Evolutionary conservation across 2,329 filamentous ascomycete genomes (phyloP).

Genomic region (Chalaropsis thielavioides): DNA sequence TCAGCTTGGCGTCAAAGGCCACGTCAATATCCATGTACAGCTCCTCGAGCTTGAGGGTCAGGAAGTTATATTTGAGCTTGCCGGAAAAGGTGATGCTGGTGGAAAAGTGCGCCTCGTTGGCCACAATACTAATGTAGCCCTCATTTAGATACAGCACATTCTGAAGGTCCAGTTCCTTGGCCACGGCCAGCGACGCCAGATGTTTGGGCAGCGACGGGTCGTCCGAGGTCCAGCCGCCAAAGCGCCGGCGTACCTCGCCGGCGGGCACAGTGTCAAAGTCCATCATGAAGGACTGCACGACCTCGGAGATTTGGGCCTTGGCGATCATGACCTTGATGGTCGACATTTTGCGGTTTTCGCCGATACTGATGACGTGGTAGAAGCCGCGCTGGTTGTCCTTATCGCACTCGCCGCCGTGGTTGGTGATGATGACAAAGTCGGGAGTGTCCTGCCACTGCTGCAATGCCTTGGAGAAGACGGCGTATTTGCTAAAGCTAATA

Average conservation of each 20-base stretch:
- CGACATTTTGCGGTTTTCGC: conserved; percentile 21
- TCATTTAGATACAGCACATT: conserved; percentile 23
- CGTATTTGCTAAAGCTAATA: conserved; percentile 19
- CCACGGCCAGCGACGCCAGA: background rate
- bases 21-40: conserved; percentile 32
- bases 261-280: conserved; percentile 22
- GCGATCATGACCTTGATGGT: conserved; percentile 24
- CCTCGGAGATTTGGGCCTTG: conserved; percentile 24
- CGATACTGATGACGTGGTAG: conserved; percentile 25
- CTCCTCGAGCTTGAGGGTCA: conserved; percentile 23
- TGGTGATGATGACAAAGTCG: conserved; percentile 29
- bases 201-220: conserved; percentile 19
- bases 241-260: conserved; percentile 20
- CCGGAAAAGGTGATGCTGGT: conserved; percentile 29
- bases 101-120: conserved; percentile 26
- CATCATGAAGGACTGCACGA: conserved; percentile 21
- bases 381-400: conserved; percentile 23
- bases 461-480: conserved; percentile 19
- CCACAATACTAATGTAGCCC: conserved; percentile 25
- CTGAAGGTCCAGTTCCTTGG: conserved; percentile 19
- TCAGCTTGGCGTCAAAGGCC: conserved; percentile 26
- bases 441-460: conserved; percentile 18
- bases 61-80: conserved; percentile 29
- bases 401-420: conserved; percentile 30
- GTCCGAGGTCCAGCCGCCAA: conserved; percentile 22